phyloP scores from a whole-genome alignment of 2,329 filamentous ascomycete genomes.

The Metarhizium robertsii region DNA sequence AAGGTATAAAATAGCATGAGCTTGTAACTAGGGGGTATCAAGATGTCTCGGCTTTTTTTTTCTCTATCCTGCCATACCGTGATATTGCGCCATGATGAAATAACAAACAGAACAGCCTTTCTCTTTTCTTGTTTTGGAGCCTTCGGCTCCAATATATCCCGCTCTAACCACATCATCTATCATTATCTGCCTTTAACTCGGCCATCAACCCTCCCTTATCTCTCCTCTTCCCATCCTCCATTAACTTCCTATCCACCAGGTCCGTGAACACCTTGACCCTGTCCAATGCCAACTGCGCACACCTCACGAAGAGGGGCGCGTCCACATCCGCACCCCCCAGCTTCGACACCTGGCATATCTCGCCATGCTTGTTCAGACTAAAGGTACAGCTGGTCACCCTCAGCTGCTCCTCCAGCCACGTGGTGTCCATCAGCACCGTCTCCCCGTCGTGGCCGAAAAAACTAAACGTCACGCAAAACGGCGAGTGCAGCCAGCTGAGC shows the following conservation, averaged over 20 bases:
- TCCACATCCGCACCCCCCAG: slow-evolving; percentile 77
- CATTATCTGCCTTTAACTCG: slow-evolving; percentile 77
- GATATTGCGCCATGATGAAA: slow-evolving; percentile 3
- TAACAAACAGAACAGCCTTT: slow-evolving; percentile 1
- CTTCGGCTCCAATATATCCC: neutral
- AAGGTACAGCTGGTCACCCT: slow-evolving; percentile 66
- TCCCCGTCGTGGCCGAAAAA: slow-evolving; percentile 59
- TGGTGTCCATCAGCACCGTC: slow-evolving; percentile 59
- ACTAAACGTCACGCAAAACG: slow-evolving; percentile 83
- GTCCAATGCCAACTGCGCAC: slow-evolving; percentile 61
- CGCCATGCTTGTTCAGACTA: slow-evolving; percentile 80
- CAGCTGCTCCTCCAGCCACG: slow-evolving; percentile 66
- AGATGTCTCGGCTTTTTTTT: neutral
- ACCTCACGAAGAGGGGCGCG: slow-evolving; percentile 67
- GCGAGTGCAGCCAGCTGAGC: slow-evolving; percentile 83
- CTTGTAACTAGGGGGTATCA: slow-evolving; percentile 1
- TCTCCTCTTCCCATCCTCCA: slow-evolving; percentile 67
- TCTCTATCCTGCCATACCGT: slow-evolving; percentile 1
- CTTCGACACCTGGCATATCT: slow-evolving; percentile 88
- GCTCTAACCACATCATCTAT: slow-evolving; percentile 36
- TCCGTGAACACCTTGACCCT: slow-evolving; percentile 76
- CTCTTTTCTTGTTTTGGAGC: slow-evolving; percentile 4
- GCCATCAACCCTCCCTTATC: slow-evolving; percentile 71
- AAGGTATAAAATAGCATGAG: neutral
- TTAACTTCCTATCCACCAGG: slow-evolving; percentile 62